phyloP scores from a whole-genome alignment of 495 filamentous ascomycete genomes.

The Cladorrhinum samala region DNA sequence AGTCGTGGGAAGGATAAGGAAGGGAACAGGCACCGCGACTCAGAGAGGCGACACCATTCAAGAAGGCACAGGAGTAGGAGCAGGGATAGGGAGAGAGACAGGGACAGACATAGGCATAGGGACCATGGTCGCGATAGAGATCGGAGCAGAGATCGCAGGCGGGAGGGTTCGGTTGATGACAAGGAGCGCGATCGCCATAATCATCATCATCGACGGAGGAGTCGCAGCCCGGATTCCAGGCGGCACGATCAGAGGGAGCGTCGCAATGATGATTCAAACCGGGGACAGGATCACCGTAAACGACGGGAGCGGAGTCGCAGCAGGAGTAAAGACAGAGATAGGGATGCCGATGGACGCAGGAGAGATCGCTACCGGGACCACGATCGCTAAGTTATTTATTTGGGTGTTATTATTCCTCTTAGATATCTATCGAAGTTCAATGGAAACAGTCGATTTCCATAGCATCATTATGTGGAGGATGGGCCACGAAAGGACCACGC shows the following conservation, averaged over 20 bases:
- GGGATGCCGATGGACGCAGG: background rate
- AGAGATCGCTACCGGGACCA: background rate
- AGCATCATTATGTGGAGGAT: too few relatives aligned
- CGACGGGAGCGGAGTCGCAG: conserved; percentile 27
- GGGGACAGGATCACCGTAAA: conserved; percentile 2
- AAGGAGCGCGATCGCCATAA: conserved; percentile 4
- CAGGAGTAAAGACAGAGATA: conserved; percentile 7
- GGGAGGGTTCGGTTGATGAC: conserved; percentile 7
- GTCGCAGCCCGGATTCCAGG: conserved; percentile 23
- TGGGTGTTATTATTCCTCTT: too few relatives aligned
- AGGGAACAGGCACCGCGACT: conserved; percentile 19
- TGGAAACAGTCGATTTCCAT: too few relatives aligned
- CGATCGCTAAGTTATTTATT: too few relatives aligned
- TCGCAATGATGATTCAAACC: conserved; percentile 8
- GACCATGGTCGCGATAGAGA: conserved; percentile 31
- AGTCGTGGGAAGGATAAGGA: conserved; percentile 17
- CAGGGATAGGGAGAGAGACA: conserved; percentile 15
- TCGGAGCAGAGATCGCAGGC: conserved; percentile 32
- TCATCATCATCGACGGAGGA: conserved; percentile 18
- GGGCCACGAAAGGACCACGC: too few relatives aligned
- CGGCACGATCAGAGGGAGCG: conserved; percentile 8
- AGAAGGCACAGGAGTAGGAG: conserved; percentile 15
- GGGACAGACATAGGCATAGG: conserved; percentile 34
- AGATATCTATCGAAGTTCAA: too few relatives aligned
- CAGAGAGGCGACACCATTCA: conserved; percentile 4